Evolutionary conservation across 108 stramenopile genomes (phyloP).

Genomic region (Cyclostephanos invisitatus): DNA sequence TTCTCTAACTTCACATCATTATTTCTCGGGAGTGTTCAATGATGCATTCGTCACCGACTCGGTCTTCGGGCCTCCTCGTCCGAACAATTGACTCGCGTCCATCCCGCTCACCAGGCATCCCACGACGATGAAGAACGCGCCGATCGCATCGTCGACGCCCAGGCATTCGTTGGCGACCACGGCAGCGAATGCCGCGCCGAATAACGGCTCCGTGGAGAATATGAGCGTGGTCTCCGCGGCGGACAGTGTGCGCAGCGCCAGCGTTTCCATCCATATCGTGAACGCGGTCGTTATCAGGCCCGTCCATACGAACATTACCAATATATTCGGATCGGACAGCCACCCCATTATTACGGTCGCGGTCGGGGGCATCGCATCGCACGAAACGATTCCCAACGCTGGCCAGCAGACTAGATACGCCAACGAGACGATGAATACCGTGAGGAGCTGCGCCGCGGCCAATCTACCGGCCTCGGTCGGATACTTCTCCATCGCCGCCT

Average conservation of each 20-base stretch:
- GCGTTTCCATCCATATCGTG: conserved; percentile 87
- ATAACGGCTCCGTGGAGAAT: conserved; percentile 89
- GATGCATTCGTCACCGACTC: too few species aligned
- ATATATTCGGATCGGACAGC: conserved; percentile 57
- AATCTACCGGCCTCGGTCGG: conserved; percentile 70
- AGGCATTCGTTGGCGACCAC: conserved; percentile 79
- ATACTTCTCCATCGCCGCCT: conserved; percentile 62
- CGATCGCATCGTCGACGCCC: conserved; percentile 60
- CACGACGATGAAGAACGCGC: conserved; percentile 60
- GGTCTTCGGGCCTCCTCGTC: too few species aligned
- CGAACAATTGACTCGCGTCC: conserved; percentile 33
- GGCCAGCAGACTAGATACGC: conserved; percentile 41
- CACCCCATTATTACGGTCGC: conserved; percentile 36
- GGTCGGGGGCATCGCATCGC: conserved; percentile 27
- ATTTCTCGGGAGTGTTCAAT: too few species aligned
- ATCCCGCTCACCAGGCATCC: conserved; percentile 71
- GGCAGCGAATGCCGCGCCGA: conserved; percentile 83
- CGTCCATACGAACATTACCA: conserved; percentile 83
- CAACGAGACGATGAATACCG: conserved; percentile 67
- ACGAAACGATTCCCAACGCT: conserved; percentile 18
- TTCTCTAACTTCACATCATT: too few species aligned
- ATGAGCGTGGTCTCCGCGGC: conserved; percentile 92
- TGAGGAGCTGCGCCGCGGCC: conserved; percentile 84
- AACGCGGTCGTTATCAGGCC: conserved; percentile 88
- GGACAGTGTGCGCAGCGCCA: conserved; percentile 81